Conservation (phyloP, 2,329 filamentous ascomycete genomes). For the Neurospora sp. region DNA sequence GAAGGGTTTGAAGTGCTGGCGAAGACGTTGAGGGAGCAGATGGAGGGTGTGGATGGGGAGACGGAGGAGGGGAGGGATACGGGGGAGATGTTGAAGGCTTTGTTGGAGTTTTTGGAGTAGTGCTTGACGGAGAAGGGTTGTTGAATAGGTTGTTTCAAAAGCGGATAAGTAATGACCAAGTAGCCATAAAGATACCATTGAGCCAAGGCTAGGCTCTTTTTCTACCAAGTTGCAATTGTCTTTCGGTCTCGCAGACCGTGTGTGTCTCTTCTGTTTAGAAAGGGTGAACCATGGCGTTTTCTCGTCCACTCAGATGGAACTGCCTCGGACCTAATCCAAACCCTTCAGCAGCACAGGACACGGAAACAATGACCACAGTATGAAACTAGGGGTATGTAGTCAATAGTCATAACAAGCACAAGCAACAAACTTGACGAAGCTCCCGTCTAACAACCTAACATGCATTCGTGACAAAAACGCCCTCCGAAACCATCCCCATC, state of each 20-base stretch:
- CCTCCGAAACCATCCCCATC: too few relatives aligned
- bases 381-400: neutral
- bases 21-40: slow-evolving; percentile 55
- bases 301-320: neutral
- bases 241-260: too few relatives aligned
- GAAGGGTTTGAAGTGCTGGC: slow-evolving; percentile 55
- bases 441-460: neutral
- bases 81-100: slow-evolving; percentile 43
- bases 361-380: neutral
- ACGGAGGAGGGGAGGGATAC: slow-evolving; percentile 49
- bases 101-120: slow-evolving; percentile 39
- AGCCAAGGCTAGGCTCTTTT: slow-evolving; percentile 1
- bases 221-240: neutral
- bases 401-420: neutral
- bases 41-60: slow-evolving; percentile 37
- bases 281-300: neutral
- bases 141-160: slow-evolving; percentile 7
- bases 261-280: neutral
- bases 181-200: slow-evolving; percentile 10
- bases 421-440: neutral
- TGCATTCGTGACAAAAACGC: neutral
- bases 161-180: neutral
- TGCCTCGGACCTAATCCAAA: neutral
- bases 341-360: neutral
- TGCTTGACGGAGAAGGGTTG: neutral